Percentiles rank a stretch among this genome's conserved stretches.
Conservation (phyloP, 768 basidiomycete genomes). For the Rubroboletus satanas region DNA sequence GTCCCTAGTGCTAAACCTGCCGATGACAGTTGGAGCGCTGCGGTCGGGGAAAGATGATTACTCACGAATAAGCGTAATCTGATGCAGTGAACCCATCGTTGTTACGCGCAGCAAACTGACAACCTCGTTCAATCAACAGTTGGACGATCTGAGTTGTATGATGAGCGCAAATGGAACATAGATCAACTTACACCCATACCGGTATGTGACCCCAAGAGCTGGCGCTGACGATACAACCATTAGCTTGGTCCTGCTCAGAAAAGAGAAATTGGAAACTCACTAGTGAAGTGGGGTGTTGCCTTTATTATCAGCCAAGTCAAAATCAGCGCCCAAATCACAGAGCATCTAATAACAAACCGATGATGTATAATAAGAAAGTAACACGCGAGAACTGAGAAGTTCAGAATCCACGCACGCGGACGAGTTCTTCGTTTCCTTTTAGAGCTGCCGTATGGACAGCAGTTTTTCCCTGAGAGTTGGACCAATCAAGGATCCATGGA, state of each 20-base stretch:
- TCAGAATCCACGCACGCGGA: conserved; percentile 53
- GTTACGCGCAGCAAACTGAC: conserved; percentile 77
- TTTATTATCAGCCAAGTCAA: conserved; percentile 84
- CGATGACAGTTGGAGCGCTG: conserved; percentile 1
- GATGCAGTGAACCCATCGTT: conserved; percentile 89
- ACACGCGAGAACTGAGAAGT: conserved; percentile 5
- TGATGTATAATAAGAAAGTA: conserved; percentile 14
- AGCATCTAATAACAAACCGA: conserved; percentile 58
- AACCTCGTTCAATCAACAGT: conserved; percentile 84
- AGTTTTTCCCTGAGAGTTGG: conserved; percentile 85
- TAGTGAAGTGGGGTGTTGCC: conserved; percentile 94
- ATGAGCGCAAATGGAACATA: conserved; percentile 11
- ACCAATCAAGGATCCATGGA: conserved; percentile 87
- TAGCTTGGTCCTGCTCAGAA: conserved; percentile 1
- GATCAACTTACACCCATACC: conserved; percentile 40
- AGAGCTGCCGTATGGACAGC: conserved; percentile 84
- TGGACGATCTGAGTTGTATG: conserved; percentile 59
- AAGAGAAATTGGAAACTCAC: conserved; percentile 43
- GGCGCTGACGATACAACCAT: conserved; percentile 46
- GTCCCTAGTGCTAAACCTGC: conserved; percentile 69
- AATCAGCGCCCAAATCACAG: conserved; percentile 86
- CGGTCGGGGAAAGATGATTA: background rate
- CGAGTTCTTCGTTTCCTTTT: conserved; percentile 87
- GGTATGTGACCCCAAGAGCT: conserved; percentile 85
- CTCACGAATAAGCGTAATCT: conserved; percentile 75